Base-by-base conservation (phyloP, 148 eudicot genomes). In the Rhododendron henanense region DNA sequence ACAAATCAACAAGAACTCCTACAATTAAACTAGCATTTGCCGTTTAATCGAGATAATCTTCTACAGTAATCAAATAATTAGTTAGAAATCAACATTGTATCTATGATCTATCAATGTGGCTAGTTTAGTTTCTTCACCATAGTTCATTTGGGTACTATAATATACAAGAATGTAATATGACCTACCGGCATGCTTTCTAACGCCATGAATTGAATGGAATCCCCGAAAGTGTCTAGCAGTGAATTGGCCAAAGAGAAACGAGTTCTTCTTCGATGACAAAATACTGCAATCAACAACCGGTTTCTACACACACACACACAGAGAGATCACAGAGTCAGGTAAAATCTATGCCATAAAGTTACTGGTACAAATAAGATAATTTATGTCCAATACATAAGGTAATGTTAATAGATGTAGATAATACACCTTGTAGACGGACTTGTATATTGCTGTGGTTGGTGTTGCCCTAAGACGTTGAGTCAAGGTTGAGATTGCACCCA, bases 181-280 rank as follows among this genome's bases (percentile, higher is more conserved):
- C 39, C 28, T 87, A 93, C 95, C 93, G 79, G 90, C 83, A 84
- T 63, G 81, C 45, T 73, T 85, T 78, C 87, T 89, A 19, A 16
- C 28, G 50, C 8, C 73, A 33, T 35, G 84, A 86, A 11, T 82
- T 15, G 85, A 61, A 87, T 79, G 85, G 57, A 48, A 87, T 53
- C 88, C 81, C 78, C 87, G 82, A 35, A 94, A 88, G 47, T 83
- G 87, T 51, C 88, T 89, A 78, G 51, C 80, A 10, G 73, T 82
- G 86, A 91, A 91, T 87, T 91, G 92, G 35, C 95, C 95, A 83
- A 91, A 88, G 53, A 89, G 59, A 87, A 90, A 95, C 44, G 90
- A 83, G 81, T 88, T 89, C 41, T 88, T 86, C 84, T 89, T 94
- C 9, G 90, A 87, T 82, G 93, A 86, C n/a, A 90, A 73, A 67